phyloP scores from a whole-genome alignment of 2,329 filamentous ascomycete genomes.

The Hypocreales sp. region DNA sequence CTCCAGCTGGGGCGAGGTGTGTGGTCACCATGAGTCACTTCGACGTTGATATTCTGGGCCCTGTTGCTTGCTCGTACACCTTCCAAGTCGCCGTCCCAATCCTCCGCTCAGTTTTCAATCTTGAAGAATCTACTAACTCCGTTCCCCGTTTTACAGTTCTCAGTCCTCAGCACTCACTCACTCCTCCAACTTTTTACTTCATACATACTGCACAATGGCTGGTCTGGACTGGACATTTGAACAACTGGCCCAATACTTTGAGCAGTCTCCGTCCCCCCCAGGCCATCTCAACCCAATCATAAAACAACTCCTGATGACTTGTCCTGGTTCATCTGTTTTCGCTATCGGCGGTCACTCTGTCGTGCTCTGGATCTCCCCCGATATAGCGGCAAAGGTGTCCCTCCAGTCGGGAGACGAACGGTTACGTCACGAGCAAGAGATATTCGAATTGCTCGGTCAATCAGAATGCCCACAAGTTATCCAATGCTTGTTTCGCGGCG shows the following conservation, averaged over 20 bases:
- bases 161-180: no score
- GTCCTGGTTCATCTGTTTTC: conserved; percentile 5
- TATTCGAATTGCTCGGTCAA: conserved; percentile 5
- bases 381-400: conserved; percentile 6
- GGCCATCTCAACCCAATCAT: conserved; percentile 4
- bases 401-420: conserved; percentile 5
- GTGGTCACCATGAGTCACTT: no score
- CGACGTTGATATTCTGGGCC: no score
- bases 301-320: conserved; percentile 3
- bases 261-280: background rate
- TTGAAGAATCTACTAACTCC: no score
- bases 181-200: no score
- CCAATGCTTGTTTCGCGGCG: conserved; percentile 3
- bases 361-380: conserved; percentile 5
- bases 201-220: background rate
- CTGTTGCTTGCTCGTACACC: no score
- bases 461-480: conserved; percentile 3
- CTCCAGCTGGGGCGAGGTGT: no score
- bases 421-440: conserved; percentile 4
- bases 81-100: no score
- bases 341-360: conserved; percentile 6
- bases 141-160: no score
- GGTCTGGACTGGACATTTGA: conserved; percentile 1
- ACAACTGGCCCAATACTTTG: background rate
- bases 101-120: no score